phyloP scores from a whole-genome alignment of 768 basidiomycete genomes.

The Psilocybe subaeruginosa region DNA sequence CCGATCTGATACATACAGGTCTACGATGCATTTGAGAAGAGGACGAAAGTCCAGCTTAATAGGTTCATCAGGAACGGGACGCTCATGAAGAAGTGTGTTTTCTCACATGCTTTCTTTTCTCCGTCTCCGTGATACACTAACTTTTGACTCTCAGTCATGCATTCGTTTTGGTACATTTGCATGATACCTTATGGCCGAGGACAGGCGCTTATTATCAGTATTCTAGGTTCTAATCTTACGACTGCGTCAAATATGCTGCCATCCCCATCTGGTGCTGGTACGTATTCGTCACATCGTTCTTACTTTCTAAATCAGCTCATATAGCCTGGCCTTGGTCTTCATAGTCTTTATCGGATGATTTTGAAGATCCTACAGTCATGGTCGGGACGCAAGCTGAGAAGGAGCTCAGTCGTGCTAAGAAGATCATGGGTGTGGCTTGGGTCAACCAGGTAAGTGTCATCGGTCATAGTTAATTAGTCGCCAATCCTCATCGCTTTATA shows the following conservation, averaged over 20 bases:
- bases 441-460: conserved; percentile 34
- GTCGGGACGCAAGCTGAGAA: conserved; percentile 52
- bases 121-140: neutral
- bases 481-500: neutral
- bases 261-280: conserved; percentile 72
- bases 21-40: conserved; percentile 60
- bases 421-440: conserved; percentile 47
- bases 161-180: conserved; percentile 41
- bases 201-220: neutral
- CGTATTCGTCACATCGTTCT: conserved; percentile 16
- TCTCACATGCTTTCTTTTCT: neutral
- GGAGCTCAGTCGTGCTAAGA: conserved; percentile 60
- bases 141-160: conserved; percentile 40
- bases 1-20: conserved; percentile 23
- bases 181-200: neutral
- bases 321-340: too few species aligned
- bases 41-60: conserved; percentile 56
- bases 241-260: conserved; percentile 73
- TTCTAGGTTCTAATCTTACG: conserved; percentile 72
- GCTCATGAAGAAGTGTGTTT: conserved; percentile 68
- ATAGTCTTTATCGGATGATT: conserved; percentile 39
- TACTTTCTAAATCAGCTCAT: too few species aligned
- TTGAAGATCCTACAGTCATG: conserved; percentile 53
- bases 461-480: neutral
- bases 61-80: conserved; percentile 67